A percentile compares a stretch with the other conserved stretches of the same genome.
Evolutionary conservation across 805 yeast species (phyloP).

Genomic region (Saccharomycopsis sp.): DNA sequence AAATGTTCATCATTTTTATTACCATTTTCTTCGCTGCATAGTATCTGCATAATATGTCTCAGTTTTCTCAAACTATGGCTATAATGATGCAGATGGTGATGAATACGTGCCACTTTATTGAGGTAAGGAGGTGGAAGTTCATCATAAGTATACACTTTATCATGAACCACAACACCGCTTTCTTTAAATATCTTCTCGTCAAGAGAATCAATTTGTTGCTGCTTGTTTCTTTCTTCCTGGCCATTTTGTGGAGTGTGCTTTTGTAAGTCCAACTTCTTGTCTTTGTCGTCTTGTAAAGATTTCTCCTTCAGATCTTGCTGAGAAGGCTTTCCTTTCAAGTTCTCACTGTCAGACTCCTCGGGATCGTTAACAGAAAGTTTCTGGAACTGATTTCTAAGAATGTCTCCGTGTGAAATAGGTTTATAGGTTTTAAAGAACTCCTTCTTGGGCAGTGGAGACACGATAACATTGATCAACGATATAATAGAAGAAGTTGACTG

Average conservation of each 20-base stretch:
- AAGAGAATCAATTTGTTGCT: neutral
- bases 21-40: slow-evolving; percentile 29
- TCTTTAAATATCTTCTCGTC: slow-evolving; percentile 32
- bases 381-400: neutral
- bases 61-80: neutral
- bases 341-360: slow-evolving; percentile 7
- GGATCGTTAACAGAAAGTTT: slow-evolving; percentile 4
- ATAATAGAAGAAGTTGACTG: slow-evolving; percentile 42
- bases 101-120: slow-evolving; percentile 13
- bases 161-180: slow-evolving; percentile 70
- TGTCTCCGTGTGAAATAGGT: slow-evolving; percentile 4
- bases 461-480: slow-evolving; percentile 43
- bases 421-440: slow-evolving; percentile 33
- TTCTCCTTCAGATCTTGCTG: neutral
- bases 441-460: slow-evolving; percentile 49
- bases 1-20: too few relatives aligned
- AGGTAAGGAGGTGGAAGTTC: slow-evolving; percentile 58
- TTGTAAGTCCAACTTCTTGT: slow-evolving; percentile 30
- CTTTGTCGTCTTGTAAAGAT: neutral
- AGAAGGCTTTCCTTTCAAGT: slow-evolving; percentile 10
- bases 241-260: slow-evolving; percentile 55
- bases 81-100: neutral
- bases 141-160: slow-evolving; percentile 57
- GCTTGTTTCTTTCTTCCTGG: slow-evolving; percentile 34
- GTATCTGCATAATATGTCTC: slow-evolving; percentile 23